A percentile compares a stretch with the other conserved stretches of the same genome.
phyloP scores from a whole-genome alignment of 768 basidiomycete species.

The Dentipellis fragilis region DNA sequence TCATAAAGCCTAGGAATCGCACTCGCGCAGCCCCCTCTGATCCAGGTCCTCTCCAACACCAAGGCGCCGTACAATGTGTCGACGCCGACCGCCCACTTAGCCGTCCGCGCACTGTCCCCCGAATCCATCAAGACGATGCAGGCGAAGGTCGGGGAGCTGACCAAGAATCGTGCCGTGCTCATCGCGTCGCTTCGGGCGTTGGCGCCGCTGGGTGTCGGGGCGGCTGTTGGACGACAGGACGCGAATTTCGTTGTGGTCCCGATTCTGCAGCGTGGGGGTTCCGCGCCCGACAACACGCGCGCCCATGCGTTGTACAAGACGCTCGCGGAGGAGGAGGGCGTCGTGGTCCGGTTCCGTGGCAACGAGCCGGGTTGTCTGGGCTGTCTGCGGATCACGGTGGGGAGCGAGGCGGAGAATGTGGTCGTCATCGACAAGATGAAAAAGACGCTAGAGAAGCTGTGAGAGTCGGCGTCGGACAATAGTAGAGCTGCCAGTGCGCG shows the following conservation, averaged over 20 bases:
- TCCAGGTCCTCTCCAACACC: slow-evolving; percentile 86
- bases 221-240: slow-evolving; percentile 67
- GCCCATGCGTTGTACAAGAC: slow-evolving; percentile 62
- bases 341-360: slow-evolving; percentile 89
- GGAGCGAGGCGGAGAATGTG: slow-evolving; percentile 71
- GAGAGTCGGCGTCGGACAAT: neutral
- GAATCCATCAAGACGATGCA: slow-evolving; percentile 54
- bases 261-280: slow-evolving; percentile 40
- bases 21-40: slow-evolving; percentile 79
- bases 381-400: slow-evolving; percentile 85
- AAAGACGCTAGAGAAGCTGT: slow-evolving; percentile 32
- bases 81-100: slow-evolving; percentile 77
- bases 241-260: slow-evolving; percentile 89
- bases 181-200: slow-evolving; percentile 39
- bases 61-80: slow-evolving; percentile 99
- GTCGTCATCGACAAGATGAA: slow-evolving; percentile 44
- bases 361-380: slow-evolving; percentile 77
- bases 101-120: slow-evolving; percentile 65
- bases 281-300: slow-evolving; percentile 46
- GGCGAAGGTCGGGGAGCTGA: slow-evolving; percentile 49
- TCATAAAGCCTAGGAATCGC: slow-evolving; percentile 75
- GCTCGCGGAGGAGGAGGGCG: slow-evolving; percentile 75
- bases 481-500: neutral
- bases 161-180: slow-evolving; percentile 46
- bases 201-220: slow-evolving; percentile 45